These are phyloP conservation scores for Trametes meyenii DNA, from an alignment of 768 basidiomycete genomes.

Conservation along the genomic window DNA sequence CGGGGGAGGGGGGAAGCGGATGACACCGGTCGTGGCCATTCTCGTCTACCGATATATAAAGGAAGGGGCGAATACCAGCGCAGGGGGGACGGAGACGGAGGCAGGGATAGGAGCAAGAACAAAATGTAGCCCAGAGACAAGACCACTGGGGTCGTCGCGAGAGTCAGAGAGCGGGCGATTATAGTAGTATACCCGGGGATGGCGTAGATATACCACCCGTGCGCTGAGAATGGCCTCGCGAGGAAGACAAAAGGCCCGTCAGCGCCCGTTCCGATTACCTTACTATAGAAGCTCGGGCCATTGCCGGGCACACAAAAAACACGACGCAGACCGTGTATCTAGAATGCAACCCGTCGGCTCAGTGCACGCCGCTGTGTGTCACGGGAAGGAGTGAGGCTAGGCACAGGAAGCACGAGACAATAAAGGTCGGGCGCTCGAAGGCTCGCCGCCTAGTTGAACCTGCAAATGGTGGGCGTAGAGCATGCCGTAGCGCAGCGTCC, in stretches of 20 bases:
- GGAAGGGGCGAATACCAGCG: background rate
- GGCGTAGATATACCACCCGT: background rate
- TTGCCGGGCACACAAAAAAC: slow-evolving; percentile 5
- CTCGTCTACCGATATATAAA: background rate
- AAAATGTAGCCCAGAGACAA: slow-evolving; percentile 1
- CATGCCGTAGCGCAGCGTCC: background rate
- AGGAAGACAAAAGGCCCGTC: slow-evolving; percentile 11
- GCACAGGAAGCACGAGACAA: slow-evolving; percentile 2
- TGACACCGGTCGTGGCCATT: slow-evolving; percentile 17
- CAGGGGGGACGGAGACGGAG: background rate
- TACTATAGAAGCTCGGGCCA: background rate
- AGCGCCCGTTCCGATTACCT: background rate
- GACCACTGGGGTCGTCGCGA: slow-evolving; percentile 21
- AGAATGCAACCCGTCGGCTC: slow-evolving; percentile 2
- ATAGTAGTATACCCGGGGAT: background rate
- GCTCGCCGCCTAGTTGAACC: background rate
- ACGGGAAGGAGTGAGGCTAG: background rate
- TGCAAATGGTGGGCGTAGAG: background rate
- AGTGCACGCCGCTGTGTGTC: background rate
- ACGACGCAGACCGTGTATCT: background rate
- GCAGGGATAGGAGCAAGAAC: background rate
- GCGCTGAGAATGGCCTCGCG: background rate
- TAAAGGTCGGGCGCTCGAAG: background rate
- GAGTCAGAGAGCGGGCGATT: slow-evolving; percentile 11
- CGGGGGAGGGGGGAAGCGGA: slow-evolving; percentile 46